Percentiles rank a stretch among this genome's conserved stretches.
These are phyloP conservation scores for sunflower (Helianthus annuus) DNA, from an alignment of 129 eudicot genomes.

Conservation along the genomic window HanXRQr2.0-SUNRISE NC_035444.2:151175925-151176424, in stretches of 20 bases:
- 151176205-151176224: constrained; percentile 60
- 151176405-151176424: neutral
- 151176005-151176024: constrained; percentile 88
- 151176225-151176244: constrained; percentile 63
- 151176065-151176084: constrained; percentile 40
- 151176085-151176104: constrained; percentile 43
- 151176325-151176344: neutral
- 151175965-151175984: constrained; percentile 88
- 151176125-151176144: constrained; percentile 37
- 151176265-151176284: too few relatives aligned
- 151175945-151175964: constrained; percentile 91
- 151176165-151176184: constrained; percentile 35
- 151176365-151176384: neutral
- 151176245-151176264: neutral
- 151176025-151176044: constrained; percentile 66
- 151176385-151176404: neutral
- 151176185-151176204: constrained; percentile 84
- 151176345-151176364: neutral
- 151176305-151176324: neutral
- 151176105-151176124: constrained; percentile 37
- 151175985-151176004: constrained; percentile 74
- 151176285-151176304: too few relatives aligned
- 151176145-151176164: constrained; percentile 35
- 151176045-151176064: constrained; percentile 52
- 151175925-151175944: constrained; percentile 73